Base-by-base conservation (phyloP, 805 yeast genomes). In the Saccharomycopsis sp. region DNA sequence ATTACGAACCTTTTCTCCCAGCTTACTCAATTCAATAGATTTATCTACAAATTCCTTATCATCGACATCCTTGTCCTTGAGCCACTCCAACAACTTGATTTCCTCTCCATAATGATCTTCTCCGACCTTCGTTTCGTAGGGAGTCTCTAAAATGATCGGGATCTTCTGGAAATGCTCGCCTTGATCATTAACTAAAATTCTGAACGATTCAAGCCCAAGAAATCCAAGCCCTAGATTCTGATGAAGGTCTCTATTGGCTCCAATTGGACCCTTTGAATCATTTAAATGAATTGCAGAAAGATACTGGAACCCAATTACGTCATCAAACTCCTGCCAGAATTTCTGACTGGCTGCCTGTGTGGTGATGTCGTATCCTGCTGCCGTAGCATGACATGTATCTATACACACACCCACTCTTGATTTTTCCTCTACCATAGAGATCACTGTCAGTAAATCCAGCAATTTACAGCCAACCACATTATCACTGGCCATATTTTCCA, bases 401-500 rank as follows among this genome's bases (percentile, higher is more conserved):
- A 94, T 78, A 69, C 99, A 94, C 0, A 94, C 96, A 2, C 99
- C 98, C n/a, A 94, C 85, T 58, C 99, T 78, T 0, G 73, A 68
- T 70, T 92, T 92, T 67, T 91, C 81, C 0, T 90, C 87, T n/a
- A 94, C 81, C 76, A 83, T 67, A 42, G 81, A 86, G 51, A 94
- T 89, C 15, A 94, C 92, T 22, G 79, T 80, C 29, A 78, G 75
- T 53, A 94, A 75, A 67, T 94, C 98, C 63, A 87, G 83, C 29
- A 93, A 72, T 49, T 80, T 76, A 2, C 93, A 85, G 0, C 98
- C 99, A 49, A 94, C 86, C 61, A 93, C 78, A 62, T 88, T 86
- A 65, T 90, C 96, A 8, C 99, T 99, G 1, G 99, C 97, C 99
- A 94, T 94, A 68, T 93, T 94, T 68, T 94, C 99, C 60, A 94